Evolutionary conservation across 2,329 filamentous ascomycete species (phyloP), one percentile per base, ranked within the genome.

Genomic region (Aureobasidium leucospermi): DNA sequence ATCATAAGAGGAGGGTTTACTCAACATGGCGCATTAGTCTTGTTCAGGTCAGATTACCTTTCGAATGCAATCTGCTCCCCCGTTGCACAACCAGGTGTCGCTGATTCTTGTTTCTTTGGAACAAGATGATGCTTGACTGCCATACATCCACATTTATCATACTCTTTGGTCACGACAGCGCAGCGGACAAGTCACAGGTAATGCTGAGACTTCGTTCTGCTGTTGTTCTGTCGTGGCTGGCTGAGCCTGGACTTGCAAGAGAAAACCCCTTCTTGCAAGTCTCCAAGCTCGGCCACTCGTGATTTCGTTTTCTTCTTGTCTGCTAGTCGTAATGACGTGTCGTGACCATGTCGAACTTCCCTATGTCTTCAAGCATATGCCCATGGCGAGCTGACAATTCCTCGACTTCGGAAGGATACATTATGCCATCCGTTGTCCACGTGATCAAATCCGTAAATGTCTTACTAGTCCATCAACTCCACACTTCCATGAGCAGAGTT

Each of bases 121-220:
- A 13, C 11, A 67, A 61, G 79, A 80, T 79, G 85, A 94, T 73
- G 90, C 90, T 96, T 90, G 90, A 96, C 91, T 85, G 90, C 90
- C 90, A 96, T 81, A 8, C 77, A 74, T 73, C 67, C 62, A 61
- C 51, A 60, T 57, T n/a, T n/a, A n/a, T n/a, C n/a, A n/a, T n/a
- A n/a, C n/a, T 42, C 46, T 28, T 52, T 34, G 23, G 32, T 15
- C 10, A 41, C 13, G 31, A 46, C 11, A 2, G 1, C 8, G 3
- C 16, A 15, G 23, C 31, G 13, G 41, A 45, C 36, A 11, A 46
- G 41, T 36, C 31, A 38, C 31, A 16, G 52, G 41, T 56, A 41
- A 13, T 46, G 52, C 31, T 46, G 52, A 45, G 52, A 56, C 51
- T 43, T 38, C n/a, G n/a, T 45, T 55, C 29, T 46, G 41, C 6